Evolutionary conservation across 2,329 filamentous ascomycete genomes (phyloP).

Genomic region (Mollisiaceae sp.): DNA sequence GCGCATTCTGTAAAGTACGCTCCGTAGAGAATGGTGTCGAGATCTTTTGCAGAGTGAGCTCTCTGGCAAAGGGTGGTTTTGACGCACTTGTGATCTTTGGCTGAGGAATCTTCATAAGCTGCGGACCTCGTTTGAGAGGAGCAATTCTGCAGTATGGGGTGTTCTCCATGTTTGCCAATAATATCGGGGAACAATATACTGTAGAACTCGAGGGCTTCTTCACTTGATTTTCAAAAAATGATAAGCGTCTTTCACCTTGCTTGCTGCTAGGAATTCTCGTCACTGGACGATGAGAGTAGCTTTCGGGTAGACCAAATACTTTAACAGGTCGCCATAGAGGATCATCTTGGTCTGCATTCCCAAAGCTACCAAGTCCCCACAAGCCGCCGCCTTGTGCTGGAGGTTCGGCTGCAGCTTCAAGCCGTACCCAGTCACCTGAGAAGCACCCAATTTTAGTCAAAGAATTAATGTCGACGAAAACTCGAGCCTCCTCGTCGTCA

Average conservation of each 20-base stretch:
- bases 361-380: conserved; percentile 71
- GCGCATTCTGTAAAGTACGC: conserved; percentile 79
- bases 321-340: conserved; percentile 80
- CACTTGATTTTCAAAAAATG: conserved; percentile 73
- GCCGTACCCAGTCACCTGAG: conserved; percentile 93
- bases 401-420: conserved; percentile 79
- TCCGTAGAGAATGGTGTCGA: conserved; percentile 89
- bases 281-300: conserved; percentile 64
- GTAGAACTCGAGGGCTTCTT: conserved; percentile 61
- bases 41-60: conserved; percentile 87
- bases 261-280: conserved; percentile 64
- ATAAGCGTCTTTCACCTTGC: conserved; percentile 56
- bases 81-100: conserved; percentile 60
- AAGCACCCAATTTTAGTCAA: conserved; percentile 93
- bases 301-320: conserved; percentile 87
- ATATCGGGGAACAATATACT: conserved; percentile 81
- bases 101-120: conserved; percentile 57
- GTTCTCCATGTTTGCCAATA: conserved; percentile 83
- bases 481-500: conserved; percentile 86
- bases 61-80: conserved; percentile 65
- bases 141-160: conserved; percentile 81
- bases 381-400: conserved; percentile 68
- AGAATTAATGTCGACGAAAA: conserved; percentile 88
- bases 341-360: conserved; percentile 64
- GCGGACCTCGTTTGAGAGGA: conserved; percentile 61